Evolutionary conservation across 2,329 filamentous ascomycete species (phyloP).

Genomic region (Beauveria sp.): DNA sequence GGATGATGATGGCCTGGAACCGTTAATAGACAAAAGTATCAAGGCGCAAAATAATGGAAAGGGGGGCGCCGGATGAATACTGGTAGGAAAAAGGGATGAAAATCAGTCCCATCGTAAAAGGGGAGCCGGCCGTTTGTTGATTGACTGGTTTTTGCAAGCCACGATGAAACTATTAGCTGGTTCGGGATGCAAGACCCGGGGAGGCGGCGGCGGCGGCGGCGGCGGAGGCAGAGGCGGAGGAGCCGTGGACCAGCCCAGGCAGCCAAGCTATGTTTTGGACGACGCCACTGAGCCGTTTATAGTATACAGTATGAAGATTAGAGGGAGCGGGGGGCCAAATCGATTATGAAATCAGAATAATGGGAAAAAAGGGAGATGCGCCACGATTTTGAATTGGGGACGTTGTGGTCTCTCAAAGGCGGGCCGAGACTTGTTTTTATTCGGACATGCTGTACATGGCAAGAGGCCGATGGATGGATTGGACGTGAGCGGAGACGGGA

Average conservation of each 20-base stretch:
- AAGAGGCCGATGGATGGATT: not conserved
- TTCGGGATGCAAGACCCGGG: constrained; percentile 7
- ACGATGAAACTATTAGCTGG: constrained; percentile 9
- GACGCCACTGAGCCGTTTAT: constrained; percentile 2
- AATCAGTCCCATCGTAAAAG: too few species aligned
- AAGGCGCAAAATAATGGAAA: not conserved
- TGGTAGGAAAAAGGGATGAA: too few species aligned
- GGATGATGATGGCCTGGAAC: not conserved
- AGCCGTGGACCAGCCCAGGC: not conserved
- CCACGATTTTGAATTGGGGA: not conserved
- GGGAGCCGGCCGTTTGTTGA: too few species aligned
- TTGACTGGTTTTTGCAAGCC: not conserved
- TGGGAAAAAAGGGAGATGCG: not conserved
- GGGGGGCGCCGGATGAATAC: too few species aligned
- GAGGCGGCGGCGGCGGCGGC: not conserved
- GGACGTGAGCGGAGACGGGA: not conserved
- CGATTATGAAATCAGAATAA: not conserved
- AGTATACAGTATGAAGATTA: not conserved
- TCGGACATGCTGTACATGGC: not conserved
- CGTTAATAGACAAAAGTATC: not conserved
- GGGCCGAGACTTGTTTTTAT: not conserved
- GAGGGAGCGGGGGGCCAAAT: not conserved
- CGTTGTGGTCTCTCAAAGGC: not conserved
- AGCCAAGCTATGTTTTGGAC: not conserved
- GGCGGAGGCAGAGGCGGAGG: not conserved